Evolutionary conservation across 1,139 yeast genomes (phyloP), one percentile per base, ranked within the genome.

Genomic region (Suhomyces choctaworum): DNA sequence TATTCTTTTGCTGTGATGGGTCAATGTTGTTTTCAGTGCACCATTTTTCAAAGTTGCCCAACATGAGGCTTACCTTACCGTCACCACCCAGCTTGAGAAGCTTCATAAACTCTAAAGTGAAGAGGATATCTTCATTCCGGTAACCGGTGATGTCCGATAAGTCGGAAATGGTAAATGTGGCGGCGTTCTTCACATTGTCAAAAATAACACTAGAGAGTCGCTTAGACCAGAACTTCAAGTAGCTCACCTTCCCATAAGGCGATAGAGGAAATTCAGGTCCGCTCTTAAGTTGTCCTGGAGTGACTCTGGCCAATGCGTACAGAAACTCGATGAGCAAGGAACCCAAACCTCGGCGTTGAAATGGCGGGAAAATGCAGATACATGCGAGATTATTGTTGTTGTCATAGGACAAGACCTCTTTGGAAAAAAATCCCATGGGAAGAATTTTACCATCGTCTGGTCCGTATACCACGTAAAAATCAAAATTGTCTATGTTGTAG

Each of bases 191-290:
- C 30, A 37, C 28, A 23, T 41, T 31, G 26, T 39, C 21, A 29
- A 37, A 20, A 16, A 60, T 40, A 17, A 56, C 36, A 12, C 45
- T 46, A 4, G 65, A 61, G 10, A 70, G 40, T 27, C 51, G 56
- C 30, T 70, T 68, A 10, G 86, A 70, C 98, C 98, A 92, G 58
- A 75, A 90, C n/a, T 74, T 64, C 22, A 84, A 51, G 51, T 89
- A 92, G 4, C 90, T 77, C 4, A 78, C 65, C 34, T 73, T 71
- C 0, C 98, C 98, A 56, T 78, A 85, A 0, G 83, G 82, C 5
- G 96, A 85, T 13, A 92, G 64, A 0, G 98, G 98, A 45, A 81
- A 76, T 56, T 92, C 98, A 0, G 98, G 98, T 0, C 97, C 95
- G 39, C 96, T 89, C 17, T 49, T 20, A 69, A 58, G 31, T 66